Evolutionary conservation across 768 basidiomycete genomes (phyloP).

Genomic region (Calocera viscosa): DNA sequence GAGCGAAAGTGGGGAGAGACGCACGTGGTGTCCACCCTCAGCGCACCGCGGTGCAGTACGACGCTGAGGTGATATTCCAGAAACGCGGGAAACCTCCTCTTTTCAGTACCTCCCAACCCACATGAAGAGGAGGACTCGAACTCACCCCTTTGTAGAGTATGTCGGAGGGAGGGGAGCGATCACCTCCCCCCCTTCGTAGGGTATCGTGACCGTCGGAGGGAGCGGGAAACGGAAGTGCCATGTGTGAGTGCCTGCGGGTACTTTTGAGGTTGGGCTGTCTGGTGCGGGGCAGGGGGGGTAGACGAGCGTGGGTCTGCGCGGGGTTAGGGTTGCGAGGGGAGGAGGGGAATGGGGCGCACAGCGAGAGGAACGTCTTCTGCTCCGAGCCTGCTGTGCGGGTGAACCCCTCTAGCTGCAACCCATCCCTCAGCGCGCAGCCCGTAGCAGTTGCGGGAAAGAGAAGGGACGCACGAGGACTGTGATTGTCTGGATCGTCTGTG

Average conservation of each 20-base stretch:
- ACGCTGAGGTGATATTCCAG: slow-evolving; percentile 11
- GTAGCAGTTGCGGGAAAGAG: not conserved
- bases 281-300: not conserved
- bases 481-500: not conserved
- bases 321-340: too few relatives aligned
- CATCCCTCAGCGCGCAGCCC: not conserved
- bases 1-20: not conserved
- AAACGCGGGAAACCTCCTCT: slow-evolving; percentile 6
- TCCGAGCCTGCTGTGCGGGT: slow-evolving; percentile 1
- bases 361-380: not conserved
- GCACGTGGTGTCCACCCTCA: slow-evolving; percentile 12
- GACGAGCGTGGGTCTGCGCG: not conserved
- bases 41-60: slow-evolving; percentile 6
- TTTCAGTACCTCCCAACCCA: too few relatives aligned
- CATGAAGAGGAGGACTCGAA: not conserved
- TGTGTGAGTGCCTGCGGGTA: not conserved
- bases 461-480: not conserved
- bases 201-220: not conserved
- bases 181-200: not conserved
- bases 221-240: not conserved
- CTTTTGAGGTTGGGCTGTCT: not conserved
- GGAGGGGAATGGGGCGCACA: not conserved
- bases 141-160: slow-evolving; percentile 7
- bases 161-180: not conserved
- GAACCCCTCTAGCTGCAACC: slow-evolving; percentile 8